Evolutionary conservation across 1,284 basidiomycete genomes (phyloP), one percentile per base, ranked within the genome.

Genomic region (Tilletia horrida): DNA sequence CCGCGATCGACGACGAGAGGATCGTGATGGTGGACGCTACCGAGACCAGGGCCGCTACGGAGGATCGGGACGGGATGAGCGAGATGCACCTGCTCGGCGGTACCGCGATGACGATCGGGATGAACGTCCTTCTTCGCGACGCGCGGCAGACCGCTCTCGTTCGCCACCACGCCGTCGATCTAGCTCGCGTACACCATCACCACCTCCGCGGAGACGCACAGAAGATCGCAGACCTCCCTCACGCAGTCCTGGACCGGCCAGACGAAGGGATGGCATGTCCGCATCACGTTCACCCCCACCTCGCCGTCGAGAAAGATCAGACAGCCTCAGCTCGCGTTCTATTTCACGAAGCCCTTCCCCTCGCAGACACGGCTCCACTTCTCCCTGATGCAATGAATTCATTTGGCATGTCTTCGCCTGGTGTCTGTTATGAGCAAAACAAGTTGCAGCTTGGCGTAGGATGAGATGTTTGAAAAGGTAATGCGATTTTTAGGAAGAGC

Each of bases 151-250:
- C 59, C 65, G 67, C 43, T 68, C 69, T 16, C 66, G 66, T 31
- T 71, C 74, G n/a, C 63, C 63, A 35, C 31, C 55, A 14, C 50
- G 50, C 23, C 50, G 50, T 14, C 55, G n/a, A 16, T 16, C 55
- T 31, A 59, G 55, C 11, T 76, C 76, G n/a, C 70, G 71, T n/a
- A 72, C 69, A 27, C 73, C 68, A 45, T 69, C 66, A 16, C 71
- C 67, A 29, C 65, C 69, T 6, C 59, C 40, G 9, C 27, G 13
- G 21, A n/a, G 64, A 18, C 42, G 16, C 45, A 18, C 18, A 18
- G 45, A 48, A 40, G 35, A 40, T 4, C 6, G 35, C 11, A 4
- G 35, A 40, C 35, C 6, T 40, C 11, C 35, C 35, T 40, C 35
- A 40, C 35, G 35, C 35, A 40, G 35, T 40, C 35, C 35, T 40